Evolutionary conservation across 129 eudicot species (phyloP).

Genomic region (Flaveria ramosissima): DNA sequence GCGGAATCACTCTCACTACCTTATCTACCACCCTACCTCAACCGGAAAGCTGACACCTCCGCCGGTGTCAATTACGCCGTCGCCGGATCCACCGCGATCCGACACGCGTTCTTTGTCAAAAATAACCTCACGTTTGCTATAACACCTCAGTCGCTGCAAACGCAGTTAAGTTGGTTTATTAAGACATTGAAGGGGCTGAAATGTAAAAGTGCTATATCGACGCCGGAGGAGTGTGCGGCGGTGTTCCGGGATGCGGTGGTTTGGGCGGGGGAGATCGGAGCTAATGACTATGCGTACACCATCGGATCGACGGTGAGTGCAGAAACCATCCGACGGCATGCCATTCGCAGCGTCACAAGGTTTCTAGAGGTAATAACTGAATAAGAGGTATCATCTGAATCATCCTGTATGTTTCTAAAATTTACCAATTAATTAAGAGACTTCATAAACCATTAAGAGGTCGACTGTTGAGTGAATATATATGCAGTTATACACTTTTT

Average conservation of each 20-base stretch:
- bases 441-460: too few species aligned
- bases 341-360: conserved; percentile 50
- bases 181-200: conserved; percentile 43
- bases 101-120: conserved; percentile 53
- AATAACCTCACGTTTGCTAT: conserved; percentile 53
- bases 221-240: conserved; percentile 45
- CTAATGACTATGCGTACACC: conserved; percentile 79
- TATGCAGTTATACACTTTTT: too few species aligned
- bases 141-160: conserved; percentile 63
- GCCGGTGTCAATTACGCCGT: conserved; percentile 75
- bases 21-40: conserved; percentile 58
- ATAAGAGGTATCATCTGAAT: too few species aligned
- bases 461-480: too few species aligned
- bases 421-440: too few species aligned
- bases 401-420: too few species aligned
- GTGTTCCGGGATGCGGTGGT: conserved; percentile 62
- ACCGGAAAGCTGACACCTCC: conserved; percentile 37
- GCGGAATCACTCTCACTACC: conserved; percentile 57
- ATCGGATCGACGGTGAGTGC: conserved; percentile 46
- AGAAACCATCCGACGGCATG: conserved; percentile 45
- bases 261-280: conserved; percentile 96
- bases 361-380: conserved; percentile 54
- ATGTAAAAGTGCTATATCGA: conserved; percentile 27
- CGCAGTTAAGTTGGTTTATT: conserved; percentile 71
- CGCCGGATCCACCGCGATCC: conserved; percentile 78